These are phyloP conservation scores for Boletus huronensis DNA, from an alignment of 768 basidiomycete species.

Conservation along the genomic window DNA sequence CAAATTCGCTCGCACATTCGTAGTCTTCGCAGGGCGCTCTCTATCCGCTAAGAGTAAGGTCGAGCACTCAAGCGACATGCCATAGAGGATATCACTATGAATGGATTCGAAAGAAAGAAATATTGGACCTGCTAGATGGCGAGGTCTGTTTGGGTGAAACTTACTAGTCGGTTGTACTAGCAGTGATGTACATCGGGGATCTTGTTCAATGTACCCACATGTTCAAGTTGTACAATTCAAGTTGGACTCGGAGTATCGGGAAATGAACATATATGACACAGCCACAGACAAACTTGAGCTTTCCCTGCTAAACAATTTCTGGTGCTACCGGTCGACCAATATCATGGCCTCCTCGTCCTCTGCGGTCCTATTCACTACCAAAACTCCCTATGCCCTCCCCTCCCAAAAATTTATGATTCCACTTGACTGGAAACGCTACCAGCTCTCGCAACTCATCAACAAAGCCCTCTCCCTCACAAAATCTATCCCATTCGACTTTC, in stretches of 20 bases:
- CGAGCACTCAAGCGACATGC: background rate
- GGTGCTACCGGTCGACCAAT: background rate
- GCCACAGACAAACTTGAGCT: background rate
- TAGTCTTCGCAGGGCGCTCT: background rate
- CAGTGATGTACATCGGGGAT: background rate
- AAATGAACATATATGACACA: background rate
- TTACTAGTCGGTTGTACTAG: background rate
- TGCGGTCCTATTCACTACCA: slow-evolving; percentile 20
- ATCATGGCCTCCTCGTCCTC: slow-evolving; percentile 9
- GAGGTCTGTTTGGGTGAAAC: background rate
- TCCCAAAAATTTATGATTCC: slow-evolving; percentile 93
- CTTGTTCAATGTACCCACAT: too few relatives aligned
- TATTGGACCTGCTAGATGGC: too few relatives aligned
- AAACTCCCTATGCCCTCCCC: slow-evolving; percentile 30
- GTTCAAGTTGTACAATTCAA: too few relatives aligned
- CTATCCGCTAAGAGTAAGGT: background rate
- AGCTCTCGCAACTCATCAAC: slow-evolving; percentile 95
- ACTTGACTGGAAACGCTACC: slow-evolving; percentile 86
- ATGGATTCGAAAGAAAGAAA: too few relatives aligned
- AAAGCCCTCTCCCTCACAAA: slow-evolving; percentile 68
- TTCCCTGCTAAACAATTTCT: background rate
- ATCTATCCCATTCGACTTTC: slow-evolving; percentile 89
- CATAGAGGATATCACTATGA: background rate
- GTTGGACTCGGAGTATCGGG: background rate
- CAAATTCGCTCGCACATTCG: too few relatives aligned